Conservation (phyloP, 73 alveolate genomes). For the Urostyla sp. region DNA sequence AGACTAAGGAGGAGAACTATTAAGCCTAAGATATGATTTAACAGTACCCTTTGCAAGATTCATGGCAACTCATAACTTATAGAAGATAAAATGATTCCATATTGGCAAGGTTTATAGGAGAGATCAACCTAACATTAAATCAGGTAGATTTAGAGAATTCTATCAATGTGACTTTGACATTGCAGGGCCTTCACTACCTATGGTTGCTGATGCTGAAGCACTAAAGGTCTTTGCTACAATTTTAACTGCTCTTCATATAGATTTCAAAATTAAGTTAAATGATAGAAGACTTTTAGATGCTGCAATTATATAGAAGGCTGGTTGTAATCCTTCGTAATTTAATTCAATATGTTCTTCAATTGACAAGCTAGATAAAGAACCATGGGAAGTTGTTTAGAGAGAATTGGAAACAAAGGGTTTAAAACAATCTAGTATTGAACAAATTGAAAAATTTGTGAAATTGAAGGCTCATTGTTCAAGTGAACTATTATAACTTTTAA, state of each 20-base stretch:
- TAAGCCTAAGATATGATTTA: conserved; percentile 92
- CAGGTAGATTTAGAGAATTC: conserved; percentile 95
- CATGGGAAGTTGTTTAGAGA: conserved; percentile 54
- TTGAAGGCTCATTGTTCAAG: conserved; percentile 59
- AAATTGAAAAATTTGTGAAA: conserved; percentile 22
- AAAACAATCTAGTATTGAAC: conserved; percentile 12
- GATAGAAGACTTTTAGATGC: conserved; percentile 57
- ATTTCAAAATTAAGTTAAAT: conserved; percentile 53
- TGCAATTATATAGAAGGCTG: conserved; percentile 16
- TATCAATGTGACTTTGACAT: conserved; percentile 96
- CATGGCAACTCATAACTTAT: conserved; percentile 80
- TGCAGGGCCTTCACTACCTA: conserved; percentile 83
- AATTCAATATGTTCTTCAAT: conserved; percentile 51
- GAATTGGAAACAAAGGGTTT: conserved; percentile 50
- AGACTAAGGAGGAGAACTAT: conserved; percentile 96
- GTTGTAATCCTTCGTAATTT: conserved; percentile 6
- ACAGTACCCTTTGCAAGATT: conserved; percentile 96
- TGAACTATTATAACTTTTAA: conserved; percentile 63
- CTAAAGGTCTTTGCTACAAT: conserved; percentile 78
- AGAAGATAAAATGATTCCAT: conserved; percentile 90
- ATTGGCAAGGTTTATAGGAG: conserved; percentile 97
- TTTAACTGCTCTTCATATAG: not conserved
- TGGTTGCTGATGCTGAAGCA: conserved; percentile 96
- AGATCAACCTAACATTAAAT: conserved; percentile 89
- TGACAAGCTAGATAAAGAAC: conserved; percentile 69